These are phyloP conservation scores for Bipolaris gigantea DNA, from an alignment of 2,329 filamentous ascomycete genomes.

Conservation along the genomic window DNA sequence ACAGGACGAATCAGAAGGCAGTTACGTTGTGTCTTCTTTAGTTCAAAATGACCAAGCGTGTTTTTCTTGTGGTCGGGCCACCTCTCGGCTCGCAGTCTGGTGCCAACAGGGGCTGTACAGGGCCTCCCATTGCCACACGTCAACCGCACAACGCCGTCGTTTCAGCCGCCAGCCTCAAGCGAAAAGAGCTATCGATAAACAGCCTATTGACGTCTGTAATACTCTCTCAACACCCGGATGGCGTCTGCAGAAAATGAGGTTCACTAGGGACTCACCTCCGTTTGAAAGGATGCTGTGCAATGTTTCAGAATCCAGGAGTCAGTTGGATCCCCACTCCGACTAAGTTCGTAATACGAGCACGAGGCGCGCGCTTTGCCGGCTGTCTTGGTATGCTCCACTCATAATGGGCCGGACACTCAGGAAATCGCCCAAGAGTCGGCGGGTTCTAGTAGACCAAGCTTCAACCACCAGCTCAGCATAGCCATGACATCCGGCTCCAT, in stretches of 20 bases:
- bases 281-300: constrained; percentile 5
- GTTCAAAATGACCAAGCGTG: constrained; percentile 12
- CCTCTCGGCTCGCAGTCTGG: constrained; percentile 9
- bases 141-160: constrained; percentile 20
- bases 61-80: constrained; percentile 11
- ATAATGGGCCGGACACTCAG: neutral
- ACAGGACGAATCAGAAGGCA: constrained; percentile 14
- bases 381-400: constrained; percentile 2
- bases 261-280: constrained; percentile 1
- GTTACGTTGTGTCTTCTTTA: constrained; percentile 10
- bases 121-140: constrained; percentile 7
- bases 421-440: neutral
- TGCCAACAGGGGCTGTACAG: constrained; percentile 12
- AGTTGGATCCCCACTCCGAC: neutral
- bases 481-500: neutral
- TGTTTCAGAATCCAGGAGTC: constrained; percentile 5
- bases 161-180: constrained; percentile 19
- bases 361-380: constrained; percentile 1
- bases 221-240: constrained; percentile 14
- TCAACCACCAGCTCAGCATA: neutral
- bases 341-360: constrained; percentile 2
- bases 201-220: constrained; percentile 13
- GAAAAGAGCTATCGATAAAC: constrained; percentile 21
- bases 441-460: neutral
- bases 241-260: constrained; percentile 3